Conservation (phyloP, 2,329 filamentous ascomycete species). For the Camillea tinctor region DNA sequence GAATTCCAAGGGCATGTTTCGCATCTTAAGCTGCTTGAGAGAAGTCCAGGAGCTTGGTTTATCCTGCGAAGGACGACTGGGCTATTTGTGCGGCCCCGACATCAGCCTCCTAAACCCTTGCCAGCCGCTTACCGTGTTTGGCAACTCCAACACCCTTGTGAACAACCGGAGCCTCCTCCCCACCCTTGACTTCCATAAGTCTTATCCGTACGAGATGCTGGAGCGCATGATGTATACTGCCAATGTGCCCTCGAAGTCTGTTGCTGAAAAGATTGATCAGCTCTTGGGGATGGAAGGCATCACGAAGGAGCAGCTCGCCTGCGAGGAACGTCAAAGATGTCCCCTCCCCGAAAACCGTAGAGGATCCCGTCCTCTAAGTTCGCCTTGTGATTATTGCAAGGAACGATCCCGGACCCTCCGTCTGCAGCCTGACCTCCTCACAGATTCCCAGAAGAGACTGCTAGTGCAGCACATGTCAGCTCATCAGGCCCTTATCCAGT, state of each 20-base stretch:
- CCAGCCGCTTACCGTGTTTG: conserved; percentile 36
- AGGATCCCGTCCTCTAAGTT: background rate
- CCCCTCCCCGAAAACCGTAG: conserved; percentile 3
- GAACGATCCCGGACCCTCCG: conserved; percentile 27
- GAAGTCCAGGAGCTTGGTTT: conserved; percentile 63
- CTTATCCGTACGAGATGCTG: conserved; percentile 7
- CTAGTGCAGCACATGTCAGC: conserved; percentile 68
- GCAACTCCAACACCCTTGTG: conserved; percentile 10
- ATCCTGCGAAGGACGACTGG: conserved; percentile 65
- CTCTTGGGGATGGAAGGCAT: background rate
- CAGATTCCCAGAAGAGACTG: conserved; percentile 65
- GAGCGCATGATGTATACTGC: conserved; percentile 5
- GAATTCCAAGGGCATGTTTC: conserved; percentile 59
- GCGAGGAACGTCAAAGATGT: conserved; percentile 7
- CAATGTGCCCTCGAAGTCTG: background rate
- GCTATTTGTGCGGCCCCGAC: conserved; percentile 65
- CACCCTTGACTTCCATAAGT: background rate
- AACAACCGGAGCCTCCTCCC: background rate
- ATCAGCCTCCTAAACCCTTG: conserved; percentile 46
- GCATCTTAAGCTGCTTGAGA: conserved; percentile 55
- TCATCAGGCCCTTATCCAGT: conserved; percentile 65
- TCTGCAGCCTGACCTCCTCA: conserved; percentile 56
- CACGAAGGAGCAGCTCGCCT: background rate
- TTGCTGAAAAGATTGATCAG: background rate
- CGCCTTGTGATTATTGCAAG: background rate